Base-by-base conservation (phyloP, 129 eudicot species). In the Oenanthe sinensis region DNA sequence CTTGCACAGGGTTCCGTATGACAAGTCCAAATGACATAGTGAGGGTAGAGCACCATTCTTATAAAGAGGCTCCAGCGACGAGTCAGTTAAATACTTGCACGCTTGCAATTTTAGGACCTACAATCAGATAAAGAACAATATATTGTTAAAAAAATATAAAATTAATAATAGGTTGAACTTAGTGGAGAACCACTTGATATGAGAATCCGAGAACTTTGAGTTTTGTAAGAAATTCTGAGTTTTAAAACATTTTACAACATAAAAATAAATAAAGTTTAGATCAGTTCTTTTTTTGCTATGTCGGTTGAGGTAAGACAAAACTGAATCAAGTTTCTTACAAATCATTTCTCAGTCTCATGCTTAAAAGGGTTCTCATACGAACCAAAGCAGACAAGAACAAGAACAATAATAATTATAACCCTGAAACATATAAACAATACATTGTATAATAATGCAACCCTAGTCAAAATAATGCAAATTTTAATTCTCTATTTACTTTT, bases 81-180 rank as follows among this genome's bases (percentile, higher is more conserved):
- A 76, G 85, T 90, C 93, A 15, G 83, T 83, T 15, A 94, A 91
- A 86, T 91, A 91, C 92, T 94, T 94, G 93, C 98, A 94, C 46
- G 98, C 98, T 90, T 94, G 98, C 86, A 94, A 75, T 81, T 91
- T 94, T 72, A 94, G 77, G 49, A 94, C 96, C 98, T 94, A 79
- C 22, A 9, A 75, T 46, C 30, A 72, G 8, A 74, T 46, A 46
- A 74, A 10, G 33, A 26, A 74, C 9, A 26, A 42, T 9, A n/a
- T 15, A n/a, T 74, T 58, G 30, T 39, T 17, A 72, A 43, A 72
- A 20, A 44, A 24, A 3, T 33, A n/a, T 43, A 43, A 12, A 19
- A 3, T 22, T 22, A 20, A 7, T n/a, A n/a, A 2, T 60, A 14
- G 36, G 3, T 20, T 20, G 0, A 60, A 60, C 9, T 24, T n/a